phyloP scores from a whole-genome alignment of 2,329 filamentous ascomycete genomes.

The Xylaria sp. region DNA sequence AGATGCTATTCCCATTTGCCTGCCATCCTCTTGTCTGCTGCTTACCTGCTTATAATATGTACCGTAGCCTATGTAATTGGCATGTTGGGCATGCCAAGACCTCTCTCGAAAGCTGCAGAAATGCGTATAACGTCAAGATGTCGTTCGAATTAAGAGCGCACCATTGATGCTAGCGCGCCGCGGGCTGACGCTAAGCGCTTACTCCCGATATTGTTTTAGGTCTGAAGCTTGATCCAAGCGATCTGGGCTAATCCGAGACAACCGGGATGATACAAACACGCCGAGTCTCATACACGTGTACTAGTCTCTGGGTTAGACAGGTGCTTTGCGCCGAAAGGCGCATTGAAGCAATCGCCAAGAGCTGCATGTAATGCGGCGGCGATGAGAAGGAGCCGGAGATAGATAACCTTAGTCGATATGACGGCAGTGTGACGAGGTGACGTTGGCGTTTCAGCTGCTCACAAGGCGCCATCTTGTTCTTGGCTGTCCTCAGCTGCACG shows the following conservation, averaged over 20 bases:
- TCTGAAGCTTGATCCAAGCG: background rate
- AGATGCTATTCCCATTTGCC: background rate
- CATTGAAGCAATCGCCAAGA: background rate
- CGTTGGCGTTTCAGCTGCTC: background rate
- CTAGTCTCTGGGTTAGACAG: slow-evolving; percentile 2
- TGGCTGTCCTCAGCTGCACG: background rate
- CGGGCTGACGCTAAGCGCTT: background rate
- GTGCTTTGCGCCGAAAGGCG: background rate
- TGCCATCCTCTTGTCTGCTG: background rate
- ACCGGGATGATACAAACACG: slow-evolving; percentile 4
- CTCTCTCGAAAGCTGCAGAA: background rate
- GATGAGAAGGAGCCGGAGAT: background rate
- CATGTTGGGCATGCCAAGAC: background rate
- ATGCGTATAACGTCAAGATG: background rate
- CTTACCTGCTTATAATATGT: background rate
- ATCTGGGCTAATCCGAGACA: slow-evolving; percentile 9
- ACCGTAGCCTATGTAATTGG: background rate
- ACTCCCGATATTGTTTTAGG: background rate
- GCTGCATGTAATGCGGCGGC: background rate
- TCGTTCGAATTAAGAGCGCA: slow-evolving; percentile 10
- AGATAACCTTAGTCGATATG: too few species aligned
- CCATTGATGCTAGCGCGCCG: background rate
- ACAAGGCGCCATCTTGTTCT: background rate
- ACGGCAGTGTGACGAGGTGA: background rate
- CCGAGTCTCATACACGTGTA: background rate